Evolutionary conservation across 73 alveolate species (phyloP).

Genomic region (Paramecium primaurelia): DNA sequence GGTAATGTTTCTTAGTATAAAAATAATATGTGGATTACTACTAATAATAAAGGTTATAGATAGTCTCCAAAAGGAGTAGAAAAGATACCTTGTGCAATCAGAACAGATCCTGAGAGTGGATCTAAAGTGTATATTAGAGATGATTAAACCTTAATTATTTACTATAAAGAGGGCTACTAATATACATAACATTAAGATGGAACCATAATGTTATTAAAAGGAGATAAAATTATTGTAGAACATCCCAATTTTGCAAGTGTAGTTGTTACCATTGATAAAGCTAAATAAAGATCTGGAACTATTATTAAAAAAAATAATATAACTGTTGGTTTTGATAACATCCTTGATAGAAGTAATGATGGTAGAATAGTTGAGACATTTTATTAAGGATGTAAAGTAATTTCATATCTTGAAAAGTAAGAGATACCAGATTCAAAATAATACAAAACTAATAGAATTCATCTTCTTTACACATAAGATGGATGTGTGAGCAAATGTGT

Average conservation of each 20-base stretch:
- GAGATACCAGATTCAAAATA: constrained; percentile 49
- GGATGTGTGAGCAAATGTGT: constrained; percentile 61
- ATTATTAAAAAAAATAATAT: constrained; percentile 38
- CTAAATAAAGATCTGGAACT: constrained; percentile 53
- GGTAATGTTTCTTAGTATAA: constrained; percentile 68
- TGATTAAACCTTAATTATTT: constrained; percentile 86
- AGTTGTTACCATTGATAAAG: constrained; percentile 30
- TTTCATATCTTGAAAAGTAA: constrained; percentile 48
- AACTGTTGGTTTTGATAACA: constrained; percentile 51
- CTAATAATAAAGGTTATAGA: constrained; percentile 75
- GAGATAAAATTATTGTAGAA: constrained; percentile 78
- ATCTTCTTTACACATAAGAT: constrained; percentile 67
- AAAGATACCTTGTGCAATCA: constrained; percentile 85
- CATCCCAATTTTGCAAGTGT: constrained; percentile 61
- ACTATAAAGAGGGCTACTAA: constrained; percentile 78
- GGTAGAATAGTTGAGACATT: constrained; percentile 64
- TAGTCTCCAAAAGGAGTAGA: constrained; percentile 62
- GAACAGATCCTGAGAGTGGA: constrained; percentile 87
- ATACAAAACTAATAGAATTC: constrained; percentile 51
- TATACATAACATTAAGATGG: constrained; percentile 92
- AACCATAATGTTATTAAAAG: constrained; percentile 86
- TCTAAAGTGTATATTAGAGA: constrained; percentile 89
- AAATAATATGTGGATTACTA: constrained; percentile 70
- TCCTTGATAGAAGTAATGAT: constrained; percentile 60
- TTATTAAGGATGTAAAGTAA: constrained; percentile 64